phyloP scores from a whole-genome alignment of 2,329 filamentous ascomycete genomes.

The Aspergillus uvarum region DNA sequence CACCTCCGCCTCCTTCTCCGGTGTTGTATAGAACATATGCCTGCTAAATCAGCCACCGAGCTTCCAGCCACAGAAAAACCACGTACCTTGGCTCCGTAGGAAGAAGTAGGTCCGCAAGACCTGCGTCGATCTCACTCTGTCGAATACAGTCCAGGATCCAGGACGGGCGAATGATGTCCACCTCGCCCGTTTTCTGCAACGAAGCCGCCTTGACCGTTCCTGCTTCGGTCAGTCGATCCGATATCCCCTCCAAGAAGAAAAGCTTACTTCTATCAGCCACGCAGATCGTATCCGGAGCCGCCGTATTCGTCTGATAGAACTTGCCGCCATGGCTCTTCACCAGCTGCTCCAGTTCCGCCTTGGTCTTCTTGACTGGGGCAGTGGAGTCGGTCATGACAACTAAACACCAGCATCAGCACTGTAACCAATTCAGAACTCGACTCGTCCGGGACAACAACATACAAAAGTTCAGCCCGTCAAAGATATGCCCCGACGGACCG shows the following conservation, averaged over 20 bases:
- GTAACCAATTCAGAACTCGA: background rate
- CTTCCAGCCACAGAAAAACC: slow-evolving; percentile 33
- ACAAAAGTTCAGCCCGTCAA: slow-evolving; percentile 76
- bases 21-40: slow-evolving; percentile 71
- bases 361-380: slow-evolving; percentile 69
- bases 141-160: slow-evolving; percentile 84
- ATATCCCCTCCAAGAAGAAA: background rate
- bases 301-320: slow-evolving; percentile 71
- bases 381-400: slow-evolving; percentile 73
- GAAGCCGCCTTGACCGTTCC: slow-evolving; percentile 76
- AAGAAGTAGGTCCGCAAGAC: slow-evolving; percentile 59
- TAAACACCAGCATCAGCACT: slow-evolving; percentile 24
- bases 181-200: slow-evolving; percentile 68
- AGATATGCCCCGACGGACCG: slow-evolving; percentile 63
- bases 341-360: slow-evolving; percentile 74
- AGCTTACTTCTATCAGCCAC: slow-evolving; percentile 70
- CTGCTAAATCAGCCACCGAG: slow-evolving; percentile 30
- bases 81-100: slow-evolving; percentile 58
- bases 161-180: slow-evolving; percentile 71
- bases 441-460: slow-evolving; percentile 16
- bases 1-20: slow-evolving; percentile 55
- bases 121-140: slow-evolving; percentile 54
- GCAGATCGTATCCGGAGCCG: slow-evolving; percentile 63
- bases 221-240: slow-evolving; percentile 22
- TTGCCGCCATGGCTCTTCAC: slow-evolving; percentile 81